Evolutionary conservation across 2,329 filamentous ascomycete species (phyloP), one percentile per base, ranked within the genome.

Genomic region (Phyllosticta citribraziliensis): DNA sequence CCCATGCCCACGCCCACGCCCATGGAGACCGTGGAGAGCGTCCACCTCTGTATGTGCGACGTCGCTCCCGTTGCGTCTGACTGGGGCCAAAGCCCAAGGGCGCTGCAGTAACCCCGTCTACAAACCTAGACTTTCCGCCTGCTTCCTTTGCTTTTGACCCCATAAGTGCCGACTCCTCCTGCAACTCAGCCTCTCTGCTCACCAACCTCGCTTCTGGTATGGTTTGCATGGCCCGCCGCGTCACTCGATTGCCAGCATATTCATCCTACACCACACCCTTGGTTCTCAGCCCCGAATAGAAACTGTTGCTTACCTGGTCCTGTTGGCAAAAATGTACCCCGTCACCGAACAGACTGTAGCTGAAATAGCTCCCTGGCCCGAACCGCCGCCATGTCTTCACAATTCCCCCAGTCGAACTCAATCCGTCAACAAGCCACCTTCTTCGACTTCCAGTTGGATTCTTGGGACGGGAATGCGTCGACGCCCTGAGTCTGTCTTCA

Each of bases 401-500:
- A 33, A 30, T 57, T 54, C 20, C 22, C 52, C 57, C 35, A 63
- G 47, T 61, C 60, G 47, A 63, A 17, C 61, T 57, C 40, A 47
- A n/a, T 47, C 40, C 1, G 17, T n/a, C 14, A 47, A 12, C 40
- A 47, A 47, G n/a, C 40, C 17, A 14, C 40, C 40, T 47, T n/a
- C 40, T n/a, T 47, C 40, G 14, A n/a, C 40, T 3, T 47, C 40
- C 40, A 47, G 40, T n/a, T 47, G 40, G 40, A 47, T 47, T n/a
- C 40, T n/a, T n/a, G 40, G 40, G 2, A n/a, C 40, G 14, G 47
- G 20, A 54, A 53, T 61, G 54, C 60, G 55, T 19, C 33, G 60
- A 9, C 60, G 60, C 22, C 60, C 60, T 30, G 60, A 62, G 24
- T 73, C 71, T 6, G 73, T 74, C 64, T 74, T 74, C 63, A 73